phyloP scores from a whole-genome alignment of 2,329 filamentous ascomycete species.

The Pseudogymnoascus sp. region DNA sequence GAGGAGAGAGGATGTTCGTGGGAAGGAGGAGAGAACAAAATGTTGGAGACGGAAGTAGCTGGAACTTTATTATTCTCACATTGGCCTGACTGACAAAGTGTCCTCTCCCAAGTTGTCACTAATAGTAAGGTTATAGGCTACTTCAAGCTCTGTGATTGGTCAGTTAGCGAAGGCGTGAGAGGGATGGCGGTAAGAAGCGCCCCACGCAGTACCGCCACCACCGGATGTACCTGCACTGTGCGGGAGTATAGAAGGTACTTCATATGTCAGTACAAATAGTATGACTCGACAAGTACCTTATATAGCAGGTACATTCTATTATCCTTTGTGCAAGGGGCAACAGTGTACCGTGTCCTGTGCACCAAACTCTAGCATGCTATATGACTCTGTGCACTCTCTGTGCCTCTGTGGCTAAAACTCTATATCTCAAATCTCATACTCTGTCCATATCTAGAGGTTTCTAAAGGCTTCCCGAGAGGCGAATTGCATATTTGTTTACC shows the following conservation, averaged over 20 bases:
- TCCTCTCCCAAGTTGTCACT: conserved; percentile 9
- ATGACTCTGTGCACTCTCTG: background rate
- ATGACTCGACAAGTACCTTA: background rate
- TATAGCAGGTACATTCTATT: background rate
- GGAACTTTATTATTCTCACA: conserved; percentile 10
- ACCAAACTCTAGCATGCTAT: background rate
- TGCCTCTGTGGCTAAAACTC: background rate
- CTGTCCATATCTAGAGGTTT: background rate
- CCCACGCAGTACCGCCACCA: conserved; percentile 5
- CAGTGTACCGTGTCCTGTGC: background rate
- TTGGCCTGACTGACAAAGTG: conserved; percentile 9
- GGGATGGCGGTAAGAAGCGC: conserved; percentile 7
- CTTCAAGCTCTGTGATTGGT: conserved; percentile 7
- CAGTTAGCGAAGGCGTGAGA: background rate
- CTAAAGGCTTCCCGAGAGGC: background rate
- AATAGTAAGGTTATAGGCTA: conserved; percentile 8
- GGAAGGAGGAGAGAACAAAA: conserved; percentile 9
- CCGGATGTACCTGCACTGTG: background rate
- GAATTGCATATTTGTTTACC: background rate
- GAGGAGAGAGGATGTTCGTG: conserved; percentile 11
- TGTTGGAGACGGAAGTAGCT: conserved; percentile 19
- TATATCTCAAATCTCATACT: conserved; percentile 7
- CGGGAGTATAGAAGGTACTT: background rate
- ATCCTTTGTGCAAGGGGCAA: background rate
- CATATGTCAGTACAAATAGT: background rate